Evolutionary conservation across 345 rosid genomes (phyloP).

Genomic region (Leavenworthia alabamica): DNA sequence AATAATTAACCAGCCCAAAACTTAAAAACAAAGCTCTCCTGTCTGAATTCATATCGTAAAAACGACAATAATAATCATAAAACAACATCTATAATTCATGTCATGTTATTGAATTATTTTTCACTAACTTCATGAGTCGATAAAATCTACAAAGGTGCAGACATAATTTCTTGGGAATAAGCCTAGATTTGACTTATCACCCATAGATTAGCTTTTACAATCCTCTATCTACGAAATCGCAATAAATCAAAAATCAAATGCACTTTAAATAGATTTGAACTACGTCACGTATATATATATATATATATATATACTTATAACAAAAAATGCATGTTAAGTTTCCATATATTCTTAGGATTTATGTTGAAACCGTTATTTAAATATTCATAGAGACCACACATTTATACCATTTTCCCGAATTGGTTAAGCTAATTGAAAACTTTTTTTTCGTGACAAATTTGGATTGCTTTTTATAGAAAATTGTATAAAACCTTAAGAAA

Average conservation of each 20-base stretch:
- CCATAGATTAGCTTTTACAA: conserved; percentile 2
- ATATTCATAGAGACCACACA: not conserved
- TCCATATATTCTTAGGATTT: not conserved
- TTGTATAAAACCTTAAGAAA: not conserved
- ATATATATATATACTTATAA: not conserved
- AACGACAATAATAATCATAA: too few species aligned
- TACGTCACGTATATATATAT: not conserved
- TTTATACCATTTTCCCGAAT: not conserved
- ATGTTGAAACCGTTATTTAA: not conserved
- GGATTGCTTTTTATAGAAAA: conserved; percentile 1
- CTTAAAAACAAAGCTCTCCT: too few species aligned
- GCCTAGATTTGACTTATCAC: conserved; percentile 20
- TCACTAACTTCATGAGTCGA: too few species aligned
- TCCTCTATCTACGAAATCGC: not conserved
- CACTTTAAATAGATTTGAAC: not conserved
- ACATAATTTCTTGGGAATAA: conserved; percentile 10
- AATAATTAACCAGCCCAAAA: too few species aligned
- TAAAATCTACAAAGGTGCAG: not conserved
- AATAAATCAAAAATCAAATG: not conserved
- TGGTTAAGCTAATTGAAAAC: not conserved
- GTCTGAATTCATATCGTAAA: too few species aligned
- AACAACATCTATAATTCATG: too few species aligned
- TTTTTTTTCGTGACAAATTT: not conserved
- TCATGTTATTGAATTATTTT: too few species aligned
- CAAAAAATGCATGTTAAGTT: not conserved